phyloP scores from a whole-genome alignment of 164 flowering plant genomes.

The Kalanchoe fedtschenkoi region DNA sequence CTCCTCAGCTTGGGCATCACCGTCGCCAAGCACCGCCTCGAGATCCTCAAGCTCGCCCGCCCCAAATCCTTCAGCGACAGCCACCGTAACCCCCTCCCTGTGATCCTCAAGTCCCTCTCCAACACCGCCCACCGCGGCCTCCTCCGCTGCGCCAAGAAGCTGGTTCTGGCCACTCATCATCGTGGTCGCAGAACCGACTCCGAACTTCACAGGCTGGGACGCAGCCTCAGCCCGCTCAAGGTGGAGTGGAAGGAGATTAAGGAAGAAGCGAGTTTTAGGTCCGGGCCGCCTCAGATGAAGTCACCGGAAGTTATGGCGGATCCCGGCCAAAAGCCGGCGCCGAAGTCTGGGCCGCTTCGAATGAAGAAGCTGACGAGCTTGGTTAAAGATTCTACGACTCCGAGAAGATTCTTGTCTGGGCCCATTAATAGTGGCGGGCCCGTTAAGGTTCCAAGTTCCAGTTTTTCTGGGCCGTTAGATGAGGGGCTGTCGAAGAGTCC shows the following conservation, averaged over 20 bases:
- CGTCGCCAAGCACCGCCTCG: conserved; percentile 81
- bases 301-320: not conserved
- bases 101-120: not conserved
- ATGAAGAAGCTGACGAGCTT: not conserved
- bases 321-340: not conserved
- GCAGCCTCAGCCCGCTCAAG: not conserved
- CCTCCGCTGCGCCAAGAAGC: not conserved
- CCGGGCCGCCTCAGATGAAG: too few species aligned
- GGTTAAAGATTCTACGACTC: too few species aligned
- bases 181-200: not conserved
- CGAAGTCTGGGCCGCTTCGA: not conserved
- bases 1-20: conserved; percentile 75
- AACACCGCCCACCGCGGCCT: too few species aligned
- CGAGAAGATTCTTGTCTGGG: too few species aligned
- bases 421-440: not conserved
- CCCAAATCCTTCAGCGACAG: not conserved
- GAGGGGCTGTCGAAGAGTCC: not conserved
- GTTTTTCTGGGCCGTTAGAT: not conserved
- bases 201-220: not conserved
- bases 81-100: not conserved
- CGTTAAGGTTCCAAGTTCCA: not conserved
- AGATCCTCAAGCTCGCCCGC: conserved; percentile 53
- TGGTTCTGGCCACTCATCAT: too few species aligned
- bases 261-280: not conserved
- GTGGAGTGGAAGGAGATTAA: not conserved